Conservation (phyloP, 2,329 filamentous ascomycete species). For the Sclerotinia trifoliorum region DNA sequence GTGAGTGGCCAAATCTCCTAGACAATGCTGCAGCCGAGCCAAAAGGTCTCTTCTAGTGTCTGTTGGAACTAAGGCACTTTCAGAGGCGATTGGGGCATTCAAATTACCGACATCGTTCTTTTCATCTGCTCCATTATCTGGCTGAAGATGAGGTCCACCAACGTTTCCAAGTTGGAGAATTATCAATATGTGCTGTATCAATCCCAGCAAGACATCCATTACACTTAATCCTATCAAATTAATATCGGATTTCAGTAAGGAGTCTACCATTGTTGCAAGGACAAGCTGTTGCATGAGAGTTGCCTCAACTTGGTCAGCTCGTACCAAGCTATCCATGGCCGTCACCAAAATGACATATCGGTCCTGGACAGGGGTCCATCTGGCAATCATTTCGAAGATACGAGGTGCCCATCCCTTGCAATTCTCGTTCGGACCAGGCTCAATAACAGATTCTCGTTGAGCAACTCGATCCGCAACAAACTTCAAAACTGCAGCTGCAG, state of each 20-base stretch:
- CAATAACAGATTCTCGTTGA: conserved; percentile 55
- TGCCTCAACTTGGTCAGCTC: conserved; percentile 66
- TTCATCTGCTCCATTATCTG: conserved; percentile 30
- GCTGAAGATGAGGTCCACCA: conserved; percentile 39
- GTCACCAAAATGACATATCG: conserved; percentile 87
- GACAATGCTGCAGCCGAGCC: conserved; percentile 71
- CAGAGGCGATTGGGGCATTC: conserved; percentile 33
- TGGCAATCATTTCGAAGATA: conserved; percentile 74
- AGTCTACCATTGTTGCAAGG: conserved; percentile 75
- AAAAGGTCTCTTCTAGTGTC: conserved; percentile 61
- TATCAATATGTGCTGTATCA: conserved; percentile 79
- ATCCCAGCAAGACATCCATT: conserved; percentile 85
- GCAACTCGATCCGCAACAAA: conserved; percentile 66
- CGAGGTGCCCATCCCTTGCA: conserved; percentile 75
- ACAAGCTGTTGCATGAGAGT: conserved; percentile 72
- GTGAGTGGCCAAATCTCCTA: conserved; percentile 88
- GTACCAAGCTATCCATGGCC: conserved; percentile 72
- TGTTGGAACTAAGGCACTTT: conserved; percentile 50
- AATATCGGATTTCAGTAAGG: conserved; percentile 79
- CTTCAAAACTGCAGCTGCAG: conserved; percentile 69
- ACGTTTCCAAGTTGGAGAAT: conserved; percentile 63
- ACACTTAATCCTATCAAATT: conserved; percentile 95
- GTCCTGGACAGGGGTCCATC: conserved; percentile 92
- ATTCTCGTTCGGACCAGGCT: conserved; percentile 42
- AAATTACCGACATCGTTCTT: conserved; percentile 24